These are phyloP conservation scores for Plenodomus biglobosus DNA, from an alignment of 2,329 filamentous ascomycete genomes.

Conservation along the genomic window DNA sequence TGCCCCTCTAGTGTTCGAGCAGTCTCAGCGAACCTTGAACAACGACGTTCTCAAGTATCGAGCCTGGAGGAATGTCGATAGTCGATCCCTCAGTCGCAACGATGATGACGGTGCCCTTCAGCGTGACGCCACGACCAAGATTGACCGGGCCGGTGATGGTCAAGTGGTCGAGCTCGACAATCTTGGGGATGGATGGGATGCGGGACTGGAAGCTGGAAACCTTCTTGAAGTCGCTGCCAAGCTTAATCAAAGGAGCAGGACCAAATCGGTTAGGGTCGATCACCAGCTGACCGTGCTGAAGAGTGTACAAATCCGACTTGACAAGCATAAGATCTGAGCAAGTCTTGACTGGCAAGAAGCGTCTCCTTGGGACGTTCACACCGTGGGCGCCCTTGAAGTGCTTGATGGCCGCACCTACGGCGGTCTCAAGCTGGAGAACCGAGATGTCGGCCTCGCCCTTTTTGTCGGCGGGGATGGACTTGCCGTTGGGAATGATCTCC, in stretches of 20 bases:
- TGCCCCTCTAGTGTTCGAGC: conserved; percentile 61
- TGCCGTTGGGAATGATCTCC: conserved; percentile 99
- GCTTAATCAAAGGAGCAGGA: conserved; percentile 96
- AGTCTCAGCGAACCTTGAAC: conserved; percentile 91
- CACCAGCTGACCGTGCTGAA: conserved; percentile 97
- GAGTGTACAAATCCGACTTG: conserved; percentile 98
- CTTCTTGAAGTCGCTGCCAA: conserved; percentile 99
- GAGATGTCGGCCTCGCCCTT: conserved; percentile 98
- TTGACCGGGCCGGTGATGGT: conserved; percentile 98
- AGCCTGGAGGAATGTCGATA: conserved; percentile 95
- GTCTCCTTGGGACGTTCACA: conserved; percentile 95
- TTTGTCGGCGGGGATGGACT: conserved; percentile 98
- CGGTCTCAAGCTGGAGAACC: conserved; percentile 97
- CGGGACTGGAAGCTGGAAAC: conserved; percentile 93
- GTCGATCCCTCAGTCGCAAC: conserved; percentile 97
- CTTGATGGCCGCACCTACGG: conserved; percentile 95
- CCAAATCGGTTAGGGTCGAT: conserved; percentile 97
- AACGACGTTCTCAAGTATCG: conserved; percentile 96
- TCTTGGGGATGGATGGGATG: conserved; percentile 85
- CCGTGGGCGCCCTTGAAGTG: conserved; percentile 99
- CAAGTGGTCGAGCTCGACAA: conserved; percentile 88
- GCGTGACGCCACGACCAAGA: conserved; percentile 88
- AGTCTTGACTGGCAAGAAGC: conserved; percentile 99
- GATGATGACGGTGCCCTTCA: conserved; percentile 99
- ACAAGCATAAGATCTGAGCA: conserved; percentile 99